Evolutionary conservation across 1,139 yeast genomes (phyloP).

Genomic region (Hemisphaericaspora xylofermentans): DNA sequence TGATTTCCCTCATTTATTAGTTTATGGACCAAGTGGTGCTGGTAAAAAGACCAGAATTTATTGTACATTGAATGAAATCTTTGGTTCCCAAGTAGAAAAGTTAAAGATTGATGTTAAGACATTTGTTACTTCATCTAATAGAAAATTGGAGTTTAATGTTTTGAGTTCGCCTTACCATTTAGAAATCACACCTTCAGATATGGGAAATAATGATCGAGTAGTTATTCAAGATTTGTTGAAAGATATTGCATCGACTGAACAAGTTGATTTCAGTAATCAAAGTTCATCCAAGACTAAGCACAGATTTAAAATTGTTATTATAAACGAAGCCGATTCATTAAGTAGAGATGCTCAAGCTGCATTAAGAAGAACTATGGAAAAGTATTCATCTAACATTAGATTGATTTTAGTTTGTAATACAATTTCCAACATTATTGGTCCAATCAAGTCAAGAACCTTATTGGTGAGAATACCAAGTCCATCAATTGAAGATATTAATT

Average conservation of each 20-base stretch:
- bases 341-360: constrained; percentile 98
- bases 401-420: constrained; percentile 83
- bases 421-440: constrained; percentile 87
- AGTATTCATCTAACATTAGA: constrained; percentile 85
- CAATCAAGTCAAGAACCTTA: constrained; percentile 90
- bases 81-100: constrained; percentile 77
- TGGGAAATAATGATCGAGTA: constrained; percentile 92
- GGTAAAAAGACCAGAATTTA: constrained; percentile 95
- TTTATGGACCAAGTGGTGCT: constrained; percentile 95
- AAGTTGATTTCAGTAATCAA: constrained; percentile 67
- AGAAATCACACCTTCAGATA: constrained; percentile 95
- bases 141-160: constrained; percentile 86
- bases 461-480: constrained; percentile 88
- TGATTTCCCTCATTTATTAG: constrained; percentile 88
- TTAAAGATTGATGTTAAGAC: constrained; percentile 88
- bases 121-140: constrained; percentile 66
- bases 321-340: constrained; percentile 90
- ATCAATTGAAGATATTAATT: constrained; percentile 50
- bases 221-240: constrained; percentile 92
- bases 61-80: constrained; percentile 75
- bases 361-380: constrained; percentile 95
- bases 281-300: constrained; percentile 45
- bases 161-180: constrained; percentile 87
- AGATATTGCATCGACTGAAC: constrained; percentile 94
- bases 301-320: constrained; percentile 85